Conservation (phyloP, 805 yeast genomes). For the Teunomyces pallodes region DNA sequence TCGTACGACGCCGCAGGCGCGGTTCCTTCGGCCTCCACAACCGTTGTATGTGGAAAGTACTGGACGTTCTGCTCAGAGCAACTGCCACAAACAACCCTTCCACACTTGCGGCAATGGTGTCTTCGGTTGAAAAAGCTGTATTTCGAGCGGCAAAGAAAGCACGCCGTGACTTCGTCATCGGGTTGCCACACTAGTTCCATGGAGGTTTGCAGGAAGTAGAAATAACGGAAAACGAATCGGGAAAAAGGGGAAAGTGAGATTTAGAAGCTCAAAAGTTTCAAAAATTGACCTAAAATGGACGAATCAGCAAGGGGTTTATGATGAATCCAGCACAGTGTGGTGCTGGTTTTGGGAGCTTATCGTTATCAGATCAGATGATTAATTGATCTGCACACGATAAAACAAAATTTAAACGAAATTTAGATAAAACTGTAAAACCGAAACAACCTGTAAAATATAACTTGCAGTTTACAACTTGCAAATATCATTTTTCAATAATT, state of each 20-base stretch:
- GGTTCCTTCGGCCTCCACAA: slow-evolving; percentile 15
- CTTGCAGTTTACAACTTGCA: background rate
- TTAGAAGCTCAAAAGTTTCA: background rate
- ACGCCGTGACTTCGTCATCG: slow-evolving; percentile 51
- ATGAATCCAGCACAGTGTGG: background rate
- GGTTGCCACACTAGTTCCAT: slow-evolving; percentile 57
- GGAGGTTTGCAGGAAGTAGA: background rate
- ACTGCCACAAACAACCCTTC: slow-evolving; percentile 68
- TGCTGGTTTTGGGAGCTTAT: background rate
- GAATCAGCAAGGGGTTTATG: background rate
- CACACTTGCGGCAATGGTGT: slow-evolving; percentile 85
- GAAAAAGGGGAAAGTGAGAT: background rate
- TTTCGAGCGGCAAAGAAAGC: slow-evolving; percentile 51
- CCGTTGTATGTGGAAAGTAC: slow-evolving; percentile 18
- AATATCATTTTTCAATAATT: no score
- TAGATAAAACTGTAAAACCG: background rate
- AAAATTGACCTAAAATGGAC: no score
- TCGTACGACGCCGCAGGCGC: slow-evolving; percentile 12
- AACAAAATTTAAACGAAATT: background rate
- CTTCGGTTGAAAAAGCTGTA: slow-evolving; percentile 67
- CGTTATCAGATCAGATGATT: background rate
- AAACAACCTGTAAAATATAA: background rate
- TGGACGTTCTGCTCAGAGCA: slow-evolving; percentile 57
- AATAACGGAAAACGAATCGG: background rate
- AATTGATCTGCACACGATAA: background rate